These are phyloP conservation scores for Neurospora pannonica DNA, from an alignment of 495 filamentous ascomycete species.

Conservation along the genomic window DNA sequence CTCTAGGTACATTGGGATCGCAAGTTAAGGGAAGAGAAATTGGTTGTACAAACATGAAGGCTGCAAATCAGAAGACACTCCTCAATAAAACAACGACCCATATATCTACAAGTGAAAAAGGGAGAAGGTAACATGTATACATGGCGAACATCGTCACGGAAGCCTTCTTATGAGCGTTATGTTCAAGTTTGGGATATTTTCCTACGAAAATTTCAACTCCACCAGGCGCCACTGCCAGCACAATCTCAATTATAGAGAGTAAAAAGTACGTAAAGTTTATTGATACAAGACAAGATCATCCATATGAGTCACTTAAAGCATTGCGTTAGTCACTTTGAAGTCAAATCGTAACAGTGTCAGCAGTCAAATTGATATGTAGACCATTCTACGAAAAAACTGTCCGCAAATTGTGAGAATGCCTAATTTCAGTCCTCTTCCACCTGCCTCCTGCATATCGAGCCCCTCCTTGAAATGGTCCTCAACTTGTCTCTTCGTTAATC, in stretches of 20 bases:
- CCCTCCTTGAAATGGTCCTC: rapidly evolving
- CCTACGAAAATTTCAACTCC: no score
- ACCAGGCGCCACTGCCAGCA: no score
- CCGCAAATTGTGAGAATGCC: background rate
- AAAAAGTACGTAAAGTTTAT: background rate
- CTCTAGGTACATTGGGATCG: no score
- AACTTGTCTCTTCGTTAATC: rapidly evolving
- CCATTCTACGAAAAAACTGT: background rate
- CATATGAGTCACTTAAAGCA: background rate
- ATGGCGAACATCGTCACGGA: no score
- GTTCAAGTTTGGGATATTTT: no score
- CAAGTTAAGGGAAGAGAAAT: no score
- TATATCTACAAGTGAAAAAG: no score
- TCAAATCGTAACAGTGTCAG: background rate
- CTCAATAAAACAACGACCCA: no score
- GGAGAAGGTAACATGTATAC: no score
- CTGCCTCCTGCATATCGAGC: background rate
- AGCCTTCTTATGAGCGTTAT: no score
- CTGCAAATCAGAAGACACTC: no score
- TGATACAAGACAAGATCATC: background rate
- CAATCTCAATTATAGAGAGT: background rate
- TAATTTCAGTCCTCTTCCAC: rapidly evolving
- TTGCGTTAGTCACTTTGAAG: background rate
- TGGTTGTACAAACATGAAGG: no score
- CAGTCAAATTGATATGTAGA: background rate